Evolutionary conservation across 495 filamentous ascomycete species (phyloP).

Genomic region (Xanthoparmelia taractica): DNA sequence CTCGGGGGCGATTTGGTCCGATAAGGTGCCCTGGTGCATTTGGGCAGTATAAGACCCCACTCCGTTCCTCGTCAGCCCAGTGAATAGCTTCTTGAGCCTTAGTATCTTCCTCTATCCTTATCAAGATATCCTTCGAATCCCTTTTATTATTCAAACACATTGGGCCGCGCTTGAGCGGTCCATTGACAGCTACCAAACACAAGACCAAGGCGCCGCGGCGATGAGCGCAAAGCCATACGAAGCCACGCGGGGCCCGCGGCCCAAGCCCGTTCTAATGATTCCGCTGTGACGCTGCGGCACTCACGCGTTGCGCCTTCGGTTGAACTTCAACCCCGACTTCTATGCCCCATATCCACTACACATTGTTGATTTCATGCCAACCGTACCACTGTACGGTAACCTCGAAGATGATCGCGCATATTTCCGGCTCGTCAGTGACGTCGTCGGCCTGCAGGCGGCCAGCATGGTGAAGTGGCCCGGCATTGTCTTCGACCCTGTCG

Average conservation of each 20-base stretch:
- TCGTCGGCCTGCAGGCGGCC: constrained; percentile 1
- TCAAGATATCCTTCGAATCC: too few species aligned
- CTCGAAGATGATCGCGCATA: constrained; percentile 5
- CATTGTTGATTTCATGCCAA: constrained; percentile 4
- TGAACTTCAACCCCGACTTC: constrained; percentile 3
- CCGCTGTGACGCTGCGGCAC: constrained; percentile 1
- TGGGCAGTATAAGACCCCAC: too few species aligned
- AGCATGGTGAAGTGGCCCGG: constrained; percentile 5
- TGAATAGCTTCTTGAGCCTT: too few species aligned
- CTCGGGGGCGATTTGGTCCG: too few species aligned
- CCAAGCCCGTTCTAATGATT: constrained; percentile 3
- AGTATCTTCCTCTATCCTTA: too few species aligned
- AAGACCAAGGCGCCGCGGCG: background rate
- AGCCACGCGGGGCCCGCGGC: constrained; percentile 1
- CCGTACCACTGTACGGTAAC: constrained; percentile 5
- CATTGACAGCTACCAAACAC: too few species aligned
- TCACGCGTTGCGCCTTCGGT: constrained; percentile 4
- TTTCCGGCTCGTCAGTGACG: constrained; percentile 4
- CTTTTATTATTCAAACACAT: too few species aligned
- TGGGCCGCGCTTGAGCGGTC: too few species aligned
- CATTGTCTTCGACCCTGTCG: constrained; percentile 5
- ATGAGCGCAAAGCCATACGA: constrained; percentile 1
- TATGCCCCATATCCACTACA: constrained; percentile 5
- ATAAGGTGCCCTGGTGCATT: too few species aligned
- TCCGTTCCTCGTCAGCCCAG: too few species aligned